Conservation (phyloP, 1,284 basidiomycete species). For the Cutaneotrichosporon cutaneum region DNA sequence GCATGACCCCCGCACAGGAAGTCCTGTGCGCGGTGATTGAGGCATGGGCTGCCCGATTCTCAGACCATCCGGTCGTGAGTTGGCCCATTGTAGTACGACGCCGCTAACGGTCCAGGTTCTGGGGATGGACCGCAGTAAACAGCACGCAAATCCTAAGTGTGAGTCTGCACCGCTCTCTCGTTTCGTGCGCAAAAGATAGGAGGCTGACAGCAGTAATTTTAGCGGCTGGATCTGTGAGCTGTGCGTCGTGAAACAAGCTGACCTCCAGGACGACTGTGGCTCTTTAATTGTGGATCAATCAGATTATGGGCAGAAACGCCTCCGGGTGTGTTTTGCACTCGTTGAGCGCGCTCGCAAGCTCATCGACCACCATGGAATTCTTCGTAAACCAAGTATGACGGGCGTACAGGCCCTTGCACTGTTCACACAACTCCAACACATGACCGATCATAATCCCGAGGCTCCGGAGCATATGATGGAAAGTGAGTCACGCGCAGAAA, state of each 20-base stretch:
- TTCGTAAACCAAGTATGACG: constrained; percentile 33
- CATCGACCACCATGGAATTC: constrained; percentile 35
- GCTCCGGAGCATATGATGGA: constrained; percentile 29
- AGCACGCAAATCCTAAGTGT: constrained; percentile 12
- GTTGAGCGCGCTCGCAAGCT: constrained; percentile 32
- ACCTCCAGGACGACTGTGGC: constrained; percentile 3
- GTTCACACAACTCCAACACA: constrained; percentile 34
- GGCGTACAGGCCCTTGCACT: constrained; percentile 39
- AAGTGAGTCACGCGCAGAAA: constrained; percentile 23
- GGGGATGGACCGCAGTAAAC: constrained; percentile 24
- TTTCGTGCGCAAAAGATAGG: neutral
- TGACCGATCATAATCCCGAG: constrained; percentile 27
- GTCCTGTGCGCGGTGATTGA: constrained; percentile 42
- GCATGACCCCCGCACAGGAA: constrained; percentile 38
- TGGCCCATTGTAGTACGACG: neutral
- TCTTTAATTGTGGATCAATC: constrained; percentile 23
- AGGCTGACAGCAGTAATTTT: constrained; percentile 31
- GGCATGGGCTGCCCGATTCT: constrained; percentile 46
- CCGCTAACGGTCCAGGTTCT: constrained; percentile 26
- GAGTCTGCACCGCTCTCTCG: neutral
- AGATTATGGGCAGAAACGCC: constrained; percentile 37
- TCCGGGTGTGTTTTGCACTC: constrained; percentile 35
- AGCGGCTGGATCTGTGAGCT: constrained; percentile 29
- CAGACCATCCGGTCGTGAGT: constrained; percentile 41
- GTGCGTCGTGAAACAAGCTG: neutral